Evolutionary conservation across 73 alveolate species (phyloP), one percentile per base, ranked within the genome.

Genomic region (Effrenium voratum): DNA sequence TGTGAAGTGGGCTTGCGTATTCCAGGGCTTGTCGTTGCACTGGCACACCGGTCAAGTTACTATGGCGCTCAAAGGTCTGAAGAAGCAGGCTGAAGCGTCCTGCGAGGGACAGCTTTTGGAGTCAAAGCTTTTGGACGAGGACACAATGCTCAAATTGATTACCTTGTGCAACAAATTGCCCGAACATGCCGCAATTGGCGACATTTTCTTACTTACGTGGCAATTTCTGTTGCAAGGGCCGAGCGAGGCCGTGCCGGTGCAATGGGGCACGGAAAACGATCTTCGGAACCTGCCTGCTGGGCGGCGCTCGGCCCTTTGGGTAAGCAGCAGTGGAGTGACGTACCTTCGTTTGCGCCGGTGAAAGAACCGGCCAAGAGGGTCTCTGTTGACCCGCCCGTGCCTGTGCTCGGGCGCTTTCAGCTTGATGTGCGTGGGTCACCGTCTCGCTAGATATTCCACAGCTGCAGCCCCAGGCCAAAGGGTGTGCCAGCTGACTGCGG

Each of bases 331-430:
- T 0, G 80, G 52, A 3, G 75, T 41, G 24, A 41, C 46, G 38
- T 81, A 28, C 8, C 50, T 85, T 40, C 41, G 94, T 44, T 44
- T 85, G 60, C 19, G 24, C n/a, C 55, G 60, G 63, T 38, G 94
- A 26, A 85, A 85, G 55, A 52, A 85, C 32, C 57, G 81, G n/a
- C 94, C 94, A 41, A 32, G n/a, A 16, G 93, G 93, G 24, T 83
- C 93, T 1, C 50, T 83, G 77, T 81, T 85, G 36, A 40, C 28
- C 15, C 38, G 94, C 41, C 94, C 94, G 15, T 60, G 84, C 70
- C 45, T 41, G 5, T 87, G 95, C 30, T 0, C 38, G 0, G 8
- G 41, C 1, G 84, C 28, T 0, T 46, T 47, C 50, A 26, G 15
- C 28, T 38, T 34, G 12, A 44, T n/a, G 84, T 63, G 95, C 95